Conservation (phyloP, 2,329 filamentous ascomycete genomes). For the Alternaria viburni region DNA sequence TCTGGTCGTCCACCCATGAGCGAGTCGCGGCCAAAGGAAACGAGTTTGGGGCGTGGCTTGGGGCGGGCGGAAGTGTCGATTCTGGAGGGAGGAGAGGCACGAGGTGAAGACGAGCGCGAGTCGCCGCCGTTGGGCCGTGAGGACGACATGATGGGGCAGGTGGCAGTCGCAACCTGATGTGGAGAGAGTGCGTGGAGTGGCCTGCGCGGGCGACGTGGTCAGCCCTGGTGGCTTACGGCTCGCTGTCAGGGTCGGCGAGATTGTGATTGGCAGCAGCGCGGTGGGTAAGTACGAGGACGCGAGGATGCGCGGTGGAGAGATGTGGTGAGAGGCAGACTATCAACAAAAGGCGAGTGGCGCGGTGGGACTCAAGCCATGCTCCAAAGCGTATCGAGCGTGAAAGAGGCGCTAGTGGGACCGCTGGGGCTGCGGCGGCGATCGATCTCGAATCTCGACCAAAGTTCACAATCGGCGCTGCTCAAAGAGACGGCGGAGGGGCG, state of each 20-base stretch:
- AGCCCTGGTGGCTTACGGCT: conserved; percentile 6
- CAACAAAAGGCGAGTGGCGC: conserved; percentile 3
- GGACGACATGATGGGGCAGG: conserved; percentile 11
- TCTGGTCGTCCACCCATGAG: conserved; percentile 23
- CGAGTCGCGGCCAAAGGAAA: conserved; percentile 44
- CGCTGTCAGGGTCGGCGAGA: conserved; percentile 8
- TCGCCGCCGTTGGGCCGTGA: conserved; percentile 8
- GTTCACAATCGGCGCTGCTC: background rate
- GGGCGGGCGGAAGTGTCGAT: conserved; percentile 26
- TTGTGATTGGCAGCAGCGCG: conserved; percentile 23
- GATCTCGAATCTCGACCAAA: background rate
- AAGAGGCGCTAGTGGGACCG: conserved; percentile 9
- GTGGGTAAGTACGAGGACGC: background rate
- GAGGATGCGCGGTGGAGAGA: conserved; percentile 7
- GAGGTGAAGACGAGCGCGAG: conserved; percentile 21
- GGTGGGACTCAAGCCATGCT: conserved; percentile 1
- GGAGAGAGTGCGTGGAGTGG: conserved; percentile 13
- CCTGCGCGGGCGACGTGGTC: conserved; percentile 23
- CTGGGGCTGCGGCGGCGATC: background rate
- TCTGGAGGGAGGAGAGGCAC: conserved; percentile 21
- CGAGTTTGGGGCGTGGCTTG: conserved; percentile 40
- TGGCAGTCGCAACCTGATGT: conserved; percentile 8
- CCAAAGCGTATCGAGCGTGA: background rate
- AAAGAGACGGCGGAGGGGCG: background rate
- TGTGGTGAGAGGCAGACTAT: conserved; percentile 13